Base-by-base conservation (phyloP, 2,329 filamentous ascomycete genomes). In the Didymellaceae sp. region DNA sequence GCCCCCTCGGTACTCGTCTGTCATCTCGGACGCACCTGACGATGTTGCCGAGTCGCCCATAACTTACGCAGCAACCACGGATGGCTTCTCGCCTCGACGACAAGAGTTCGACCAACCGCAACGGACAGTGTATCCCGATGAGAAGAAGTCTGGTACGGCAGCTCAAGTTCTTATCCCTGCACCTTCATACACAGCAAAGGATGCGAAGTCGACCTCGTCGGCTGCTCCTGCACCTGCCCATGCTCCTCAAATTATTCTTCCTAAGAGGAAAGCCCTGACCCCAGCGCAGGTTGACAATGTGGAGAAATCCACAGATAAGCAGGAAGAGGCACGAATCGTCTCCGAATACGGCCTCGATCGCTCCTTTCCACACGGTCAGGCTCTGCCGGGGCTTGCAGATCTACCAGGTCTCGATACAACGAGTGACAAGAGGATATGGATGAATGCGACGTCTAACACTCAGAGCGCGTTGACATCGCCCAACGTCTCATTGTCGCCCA, bases 181-280 rank as follows among this genome's bases (percentile, higher is more conserved):
- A 54, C 48, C 55, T 54, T 48, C 39, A 35, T 47, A 43, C 42
- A 38, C 43, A 48, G 41, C 45, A 38, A 46, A 52, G 41, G 51
- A 44, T 28, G 51, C 44, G 44, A 54, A 47, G 44, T 45, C 40
- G 42, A 32, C 52, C 40, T 37, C 50, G 59, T 59, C 63, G 64
- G 63, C 71, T 66, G 48, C 48, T 52, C 35, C 47, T 62, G 59
- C 64, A 63, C 61, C 71, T 65, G 40, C 46, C 45, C 20, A 34
- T 62, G 60, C 65, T 65, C 63, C 72, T 66, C 63, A 65, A 61
- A 62, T 75, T 50, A 61, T 71, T 56, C 65, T 77, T 51, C 74
- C 75, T 24, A 77, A 77, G 55, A 72, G 74, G 56, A 77, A 76
- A 69, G 69, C 74, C 63, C 67, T 78, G 71, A 75, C 73, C 56